Evolutionary conservation across 805 yeast species (phyloP), one percentile per base, ranked within the genome.

Genomic region (Wickerhamomyces chaumierensis): DNA sequence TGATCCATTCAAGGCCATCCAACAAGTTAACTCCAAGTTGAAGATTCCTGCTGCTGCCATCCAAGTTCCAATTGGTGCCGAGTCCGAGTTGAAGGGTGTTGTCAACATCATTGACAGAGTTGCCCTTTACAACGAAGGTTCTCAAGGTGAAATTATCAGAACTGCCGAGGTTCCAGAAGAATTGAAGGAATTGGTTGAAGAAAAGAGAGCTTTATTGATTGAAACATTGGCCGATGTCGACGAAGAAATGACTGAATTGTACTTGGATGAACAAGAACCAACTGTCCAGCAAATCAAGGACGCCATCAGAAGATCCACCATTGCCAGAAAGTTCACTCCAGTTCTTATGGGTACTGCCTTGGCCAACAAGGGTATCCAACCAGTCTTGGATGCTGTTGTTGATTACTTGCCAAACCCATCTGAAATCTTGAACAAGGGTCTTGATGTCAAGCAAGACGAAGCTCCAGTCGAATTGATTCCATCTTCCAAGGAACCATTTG

Each of bases 281-380:
- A 69, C 87, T 25, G 69, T 71, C 21, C 81, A 79, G 42, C 95
- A 92, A 64, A 81, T 92, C 47, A 78, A 81, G 57, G 76, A 59
- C 38, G 97, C 96, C 33, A 92, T 92, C 50, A 81, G 98, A 62
- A 78, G 96, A 54, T 74, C 96, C 37, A 92, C 99, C 16, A 90
- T 90, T 62, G 94, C 88, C 25, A 78, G 96, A 66, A 83, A 75
- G 58, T 92, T 92, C 69, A 86, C 97, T 13, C 98, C 99, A n/a
- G 97, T 92, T n/a, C 69, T 90, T 48, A 92, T 92, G 96, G 99
- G 99, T 18, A 86, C 96, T 36, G 99, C 99, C 16, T 71, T 92
- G 47, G 98, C 97, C 42, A 92, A 92, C 66, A 84, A 80, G 48
- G 96, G 96, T 62, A 73, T 92, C 47, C 99, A 92, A 68, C 88